Evolutionary conservation across 1,284 basidiomycete genomes (phyloP).

Genomic region (Rhodotorula sp.): DNA sequence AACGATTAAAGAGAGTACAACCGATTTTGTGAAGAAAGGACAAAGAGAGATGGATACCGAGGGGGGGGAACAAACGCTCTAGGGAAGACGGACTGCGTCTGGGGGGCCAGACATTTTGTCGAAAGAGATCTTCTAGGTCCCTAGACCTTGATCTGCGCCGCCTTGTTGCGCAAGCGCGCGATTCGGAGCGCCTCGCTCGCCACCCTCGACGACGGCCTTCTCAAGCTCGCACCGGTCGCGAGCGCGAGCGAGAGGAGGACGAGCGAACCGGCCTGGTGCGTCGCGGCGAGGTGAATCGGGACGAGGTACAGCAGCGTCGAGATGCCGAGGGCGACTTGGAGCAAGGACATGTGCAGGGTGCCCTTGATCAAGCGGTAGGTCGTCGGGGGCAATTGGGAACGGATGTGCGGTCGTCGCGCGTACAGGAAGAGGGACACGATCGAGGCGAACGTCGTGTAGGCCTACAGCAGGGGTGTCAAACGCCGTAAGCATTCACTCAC

Average conservation of each 20-base stretch:
- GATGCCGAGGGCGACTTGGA: constrained; percentile 87
- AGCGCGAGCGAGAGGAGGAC: constrained; percentile 80
- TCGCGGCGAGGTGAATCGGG: constrained; percentile 83
- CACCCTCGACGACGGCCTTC: constrained; percentile 26
- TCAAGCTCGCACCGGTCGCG: constrained; percentile 51
- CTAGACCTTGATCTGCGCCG: constrained; percentile 19
- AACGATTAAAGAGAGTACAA: no score
- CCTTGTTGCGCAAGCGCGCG: constrained; percentile 13
- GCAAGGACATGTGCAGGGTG: constrained; percentile 76
- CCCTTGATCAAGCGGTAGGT: constrained; percentile 63
- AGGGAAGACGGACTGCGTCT: no score
- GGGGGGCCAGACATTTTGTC: no score
- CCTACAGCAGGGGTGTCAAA: constrained; percentile 53
- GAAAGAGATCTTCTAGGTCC: no score
- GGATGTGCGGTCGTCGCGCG: constrained; percentile 57
- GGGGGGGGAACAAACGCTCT: no score
- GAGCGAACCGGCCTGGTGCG: constrained; percentile 93
- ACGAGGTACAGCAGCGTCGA: constrained; percentile 91
- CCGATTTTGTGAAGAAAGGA: no score
- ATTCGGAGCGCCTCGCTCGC: constrained; percentile 29
- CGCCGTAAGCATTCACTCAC: no score
- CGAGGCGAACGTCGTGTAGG: constrained; percentile 72
- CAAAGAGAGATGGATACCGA: no score
- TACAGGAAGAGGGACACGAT: constrained; percentile 65
- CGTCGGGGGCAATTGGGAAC: constrained; percentile 64